Evolutionary conservation across 1,284 basidiomycete species (phyloP).

Genomic region (Ganoderma sinense): DNA sequence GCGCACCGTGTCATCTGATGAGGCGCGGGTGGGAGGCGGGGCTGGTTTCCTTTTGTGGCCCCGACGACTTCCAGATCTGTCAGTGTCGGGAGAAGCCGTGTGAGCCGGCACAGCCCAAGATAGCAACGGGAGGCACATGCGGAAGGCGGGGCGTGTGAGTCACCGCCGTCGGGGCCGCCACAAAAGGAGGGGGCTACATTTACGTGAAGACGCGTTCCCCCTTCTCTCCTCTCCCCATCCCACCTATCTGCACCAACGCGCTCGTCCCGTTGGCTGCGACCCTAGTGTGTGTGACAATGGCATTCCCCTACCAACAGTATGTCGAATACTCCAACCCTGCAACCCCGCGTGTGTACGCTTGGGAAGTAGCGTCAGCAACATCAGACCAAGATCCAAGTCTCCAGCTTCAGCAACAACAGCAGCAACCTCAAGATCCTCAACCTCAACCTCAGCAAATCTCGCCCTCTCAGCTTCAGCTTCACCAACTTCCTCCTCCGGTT

Average conservation of each 20-base stretch:
- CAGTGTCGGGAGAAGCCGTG: slow-evolving; percentile 13
- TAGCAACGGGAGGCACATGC: background rate
- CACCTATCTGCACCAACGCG: slow-evolving; percentile 22
- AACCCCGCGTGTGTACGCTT: slow-evolving; percentile 35
- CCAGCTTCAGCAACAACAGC: slow-evolving; percentile 25
- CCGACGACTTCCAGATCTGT: slow-evolving; percentile 21
- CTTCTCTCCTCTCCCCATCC: slow-evolving; percentile 16
- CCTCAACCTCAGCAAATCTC: slow-evolving; percentile 21
- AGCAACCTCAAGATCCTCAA: slow-evolving; percentile 15
- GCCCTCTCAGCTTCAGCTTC: slow-evolving; percentile 24
- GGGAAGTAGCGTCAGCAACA: slow-evolving; percentile 29
- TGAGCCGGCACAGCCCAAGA: slow-evolving; percentile 15
- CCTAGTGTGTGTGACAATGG: slow-evolving; percentile 31
- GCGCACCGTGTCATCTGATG: background rate
- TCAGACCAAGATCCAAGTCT: slow-evolving; percentile 31
- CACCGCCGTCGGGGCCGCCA: slow-evolving; percentile 29
- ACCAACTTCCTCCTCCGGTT: slow-evolving; percentile 22
- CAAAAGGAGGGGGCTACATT: slow-evolving; percentile 22
- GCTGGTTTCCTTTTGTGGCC: background rate
- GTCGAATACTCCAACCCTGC: slow-evolving; percentile 34
- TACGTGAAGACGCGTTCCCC: background rate
- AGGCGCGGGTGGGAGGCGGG: slow-evolving; percentile 10
- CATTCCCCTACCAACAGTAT: slow-evolving; percentile 33
- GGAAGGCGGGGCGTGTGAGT: slow-evolving; percentile 8
- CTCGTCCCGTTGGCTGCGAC: slow-evolving; percentile 11